These are phyloP conservation scores for Ustulina deusta DNA, from an alignment of 2,329 filamentous ascomycete species.

Conservation along the genomic window DNA sequence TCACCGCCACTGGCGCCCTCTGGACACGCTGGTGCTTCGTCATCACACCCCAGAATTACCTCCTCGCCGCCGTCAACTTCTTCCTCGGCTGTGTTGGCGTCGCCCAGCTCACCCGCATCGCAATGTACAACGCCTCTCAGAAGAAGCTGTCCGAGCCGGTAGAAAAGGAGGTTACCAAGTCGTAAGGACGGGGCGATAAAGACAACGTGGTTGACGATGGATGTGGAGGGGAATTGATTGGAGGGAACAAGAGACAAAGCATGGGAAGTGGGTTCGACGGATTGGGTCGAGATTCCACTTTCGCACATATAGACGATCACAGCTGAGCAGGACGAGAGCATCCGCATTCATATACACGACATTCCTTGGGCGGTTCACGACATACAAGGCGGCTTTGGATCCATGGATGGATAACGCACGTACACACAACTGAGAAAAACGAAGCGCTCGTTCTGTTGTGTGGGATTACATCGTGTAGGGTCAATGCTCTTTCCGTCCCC, in stretches of 20 bases:
- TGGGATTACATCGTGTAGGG: background rate
- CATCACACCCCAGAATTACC: constrained; percentile 92
- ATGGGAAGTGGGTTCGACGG: constrained; percentile 1
- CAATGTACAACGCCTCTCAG: constrained; percentile 71
- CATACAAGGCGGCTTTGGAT: constrained; percentile 21
- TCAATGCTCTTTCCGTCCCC: background rate
- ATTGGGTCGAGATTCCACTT: background rate
- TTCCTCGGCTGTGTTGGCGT: constrained; percentile 91
- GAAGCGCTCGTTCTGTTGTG: background rate
- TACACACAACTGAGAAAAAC: background rate
- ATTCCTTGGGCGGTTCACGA: constrained; percentile 12
- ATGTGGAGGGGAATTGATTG: background rate
- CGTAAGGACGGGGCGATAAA: constrained; percentile 11
- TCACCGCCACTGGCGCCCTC: constrained; percentile 92
- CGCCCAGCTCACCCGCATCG: constrained; percentile 83
- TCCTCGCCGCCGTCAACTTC: constrained; percentile 98
- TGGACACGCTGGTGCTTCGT: constrained; percentile 99
- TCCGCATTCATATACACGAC: constrained; percentile 22
- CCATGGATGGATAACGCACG: background rate
- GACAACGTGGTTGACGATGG: background rate
- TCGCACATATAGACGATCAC: constrained; percentile 18
- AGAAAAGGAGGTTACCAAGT: constrained; percentile 27
- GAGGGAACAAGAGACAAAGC: background rate
- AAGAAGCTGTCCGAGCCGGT: constrained; percentile 57
- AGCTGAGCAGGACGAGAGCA: constrained; percentile 11